Conservation (phyloP, 2,329 filamentous ascomycete species). For the Cordyceps fumosorosea region DNA sequence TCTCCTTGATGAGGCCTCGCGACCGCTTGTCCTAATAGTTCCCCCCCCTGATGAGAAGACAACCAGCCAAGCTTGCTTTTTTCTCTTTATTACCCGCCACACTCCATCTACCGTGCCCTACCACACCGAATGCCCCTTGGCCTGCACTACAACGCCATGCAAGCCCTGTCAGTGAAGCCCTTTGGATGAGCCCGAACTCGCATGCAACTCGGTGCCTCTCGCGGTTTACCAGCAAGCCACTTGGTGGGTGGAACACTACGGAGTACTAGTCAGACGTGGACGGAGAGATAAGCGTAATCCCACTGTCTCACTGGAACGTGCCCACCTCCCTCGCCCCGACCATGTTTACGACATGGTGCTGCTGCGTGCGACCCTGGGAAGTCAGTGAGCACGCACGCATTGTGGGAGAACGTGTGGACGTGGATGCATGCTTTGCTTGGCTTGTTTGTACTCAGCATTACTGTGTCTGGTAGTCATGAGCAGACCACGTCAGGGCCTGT, state of each 20-base stretch:
- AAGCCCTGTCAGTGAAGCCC: neutral
- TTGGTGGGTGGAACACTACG: neutral
- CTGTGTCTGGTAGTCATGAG: neutral
- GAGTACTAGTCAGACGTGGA: slow-evolving; percentile 10
- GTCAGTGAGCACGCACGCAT: neutral
- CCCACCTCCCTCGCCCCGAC: neutral
- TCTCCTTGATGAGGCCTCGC: neutral
- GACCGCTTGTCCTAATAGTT: no score
- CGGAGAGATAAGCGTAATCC: slow-evolving; percentile 13
- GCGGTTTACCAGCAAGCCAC: neutral
- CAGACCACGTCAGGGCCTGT: neutral
- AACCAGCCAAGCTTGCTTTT: neutral
- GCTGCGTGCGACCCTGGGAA: neutral
- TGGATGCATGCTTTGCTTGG: neutral
- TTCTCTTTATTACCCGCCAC: neutral
- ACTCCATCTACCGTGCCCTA: neutral
- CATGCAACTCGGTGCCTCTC: neutral
- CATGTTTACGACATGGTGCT: neutral
- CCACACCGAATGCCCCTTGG: neutral
- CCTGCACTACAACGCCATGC: neutral
- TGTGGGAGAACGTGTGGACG: neutral
- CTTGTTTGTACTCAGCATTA: neutral
- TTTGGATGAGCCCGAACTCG: neutral
- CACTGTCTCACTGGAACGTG: slow-evolving; percentile 12
- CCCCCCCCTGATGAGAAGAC: neutral